Conservation (phyloP, 257 asterid genomes). For the Nicotiana knightiana region DNA sequence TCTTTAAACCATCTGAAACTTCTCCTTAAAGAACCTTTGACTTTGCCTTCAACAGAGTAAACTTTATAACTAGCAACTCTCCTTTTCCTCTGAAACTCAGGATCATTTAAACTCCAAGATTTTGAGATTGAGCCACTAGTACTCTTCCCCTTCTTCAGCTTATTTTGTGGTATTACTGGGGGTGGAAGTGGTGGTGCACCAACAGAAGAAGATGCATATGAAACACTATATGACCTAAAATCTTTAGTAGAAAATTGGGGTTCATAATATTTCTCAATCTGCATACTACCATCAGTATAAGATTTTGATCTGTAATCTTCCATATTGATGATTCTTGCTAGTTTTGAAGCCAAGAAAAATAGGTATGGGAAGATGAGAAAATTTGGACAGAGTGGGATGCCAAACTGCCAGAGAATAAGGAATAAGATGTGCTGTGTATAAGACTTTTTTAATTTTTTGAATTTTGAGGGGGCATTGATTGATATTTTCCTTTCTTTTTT, state of each 20-base stretch:
- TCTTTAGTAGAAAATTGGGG: slow-evolving; percentile 25
- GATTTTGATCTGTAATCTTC: slow-evolving; percentile 33
- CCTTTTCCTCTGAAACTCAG: slow-evolving; percentile 85
- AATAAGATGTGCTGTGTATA: not conserved
- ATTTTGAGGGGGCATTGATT: not conserved
- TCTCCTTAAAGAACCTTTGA: slow-evolving; percentile 69
- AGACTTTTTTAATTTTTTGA: not conserved
- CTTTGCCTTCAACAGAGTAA: slow-evolving; percentile 79
- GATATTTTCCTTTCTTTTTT: not conserved
- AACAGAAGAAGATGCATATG: slow-evolving; percentile 26
- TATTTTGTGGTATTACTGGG: slow-evolving; percentile 19
- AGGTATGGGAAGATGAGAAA: slow-evolving; percentile 13
- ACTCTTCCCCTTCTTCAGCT: slow-evolving; percentile 54
- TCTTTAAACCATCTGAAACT: slow-evolving; percentile 73
- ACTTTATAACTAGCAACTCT: slow-evolving; percentile 86
- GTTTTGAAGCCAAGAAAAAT: not conserved
- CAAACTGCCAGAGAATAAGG: slow-evolving; percentile 10
- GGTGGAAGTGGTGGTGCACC: slow-evolving; percentile 19
- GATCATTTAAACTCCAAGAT: slow-evolving; percentile 57
- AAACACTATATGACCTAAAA: slow-evolving; percentile 52
- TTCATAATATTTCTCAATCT: slow-evolving; percentile 21
- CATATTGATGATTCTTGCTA: slow-evolving; percentile 2
- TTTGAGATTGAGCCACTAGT: slow-evolving; percentile 26
- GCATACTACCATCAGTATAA: slow-evolving; percentile 25
- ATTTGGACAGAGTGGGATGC: slow-evolving; percentile 21